Conservation (phyloP, 768 basidiomycete species). For the Pilatotrama ljubarskyi region DNA sequence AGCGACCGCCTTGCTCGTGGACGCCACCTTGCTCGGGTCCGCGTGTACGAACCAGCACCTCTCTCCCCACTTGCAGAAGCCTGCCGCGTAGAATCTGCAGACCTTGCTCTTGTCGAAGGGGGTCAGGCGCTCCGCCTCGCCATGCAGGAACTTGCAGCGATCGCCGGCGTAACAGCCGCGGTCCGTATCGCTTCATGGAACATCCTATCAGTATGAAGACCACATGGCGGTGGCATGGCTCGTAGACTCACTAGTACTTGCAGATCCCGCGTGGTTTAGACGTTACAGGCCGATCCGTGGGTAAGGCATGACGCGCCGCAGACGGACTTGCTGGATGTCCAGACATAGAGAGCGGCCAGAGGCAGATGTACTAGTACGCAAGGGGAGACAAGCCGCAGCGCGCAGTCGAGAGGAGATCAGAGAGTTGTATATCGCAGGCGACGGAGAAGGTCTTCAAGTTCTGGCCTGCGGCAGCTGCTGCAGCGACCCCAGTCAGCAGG, state of each 20-base stretch:
- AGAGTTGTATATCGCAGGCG: background rate
- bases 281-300: conserved; percentile 54
- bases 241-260: conserved; percentile 49
- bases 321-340: background rate
- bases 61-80: conserved; percentile 69
- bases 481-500: conserved; percentile 12
- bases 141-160: conserved; percentile 78
- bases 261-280: conserved; percentile 74
- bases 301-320: background rate
- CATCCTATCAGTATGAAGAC: background rate
- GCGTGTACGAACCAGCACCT: conserved; percentile 77
- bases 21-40: conserved; percentile 22
- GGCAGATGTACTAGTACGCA: background rate
- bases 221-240: no score
- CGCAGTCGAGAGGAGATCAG: background rate
- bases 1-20: background rate
- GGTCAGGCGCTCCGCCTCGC: conserved; percentile 48
- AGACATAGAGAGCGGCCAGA: background rate
- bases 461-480: conserved; percentile 14
- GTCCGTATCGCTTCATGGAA: conserved; percentile 35
- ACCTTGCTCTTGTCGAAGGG: conserved; percentile 72
- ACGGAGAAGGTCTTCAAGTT: background rate
- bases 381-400: background rate
- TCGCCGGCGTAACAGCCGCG: conserved; percentile 72
- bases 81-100: conserved; percentile 65